Evolutionary conservation across 352 stramenopile genomes (phyloP), one percentile per base, ranked within the genome.

Genomic region (Phytophthora cajani): DNA sequence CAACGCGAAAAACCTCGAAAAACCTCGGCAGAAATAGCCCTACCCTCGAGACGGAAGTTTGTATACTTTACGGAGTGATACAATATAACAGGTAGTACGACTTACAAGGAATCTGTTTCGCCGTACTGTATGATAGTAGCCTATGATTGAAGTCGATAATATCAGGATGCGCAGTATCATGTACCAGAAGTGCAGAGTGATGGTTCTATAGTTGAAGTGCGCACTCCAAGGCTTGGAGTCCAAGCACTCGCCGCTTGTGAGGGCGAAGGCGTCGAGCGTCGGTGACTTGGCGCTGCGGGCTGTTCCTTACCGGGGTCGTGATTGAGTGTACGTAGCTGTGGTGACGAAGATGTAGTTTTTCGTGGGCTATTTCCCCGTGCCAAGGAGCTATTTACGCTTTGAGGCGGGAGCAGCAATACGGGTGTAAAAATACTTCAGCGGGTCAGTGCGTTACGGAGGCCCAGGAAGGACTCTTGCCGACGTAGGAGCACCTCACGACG

Each of bases 1-100:
- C 74, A 81, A 75, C 40, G 9, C 16, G 50, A 65, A 78, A 75
- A 78, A 78, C 71, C 71, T 78, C 49, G 62, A 63, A 65, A 79
- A 76, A 73, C 54, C 62, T 75, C 57, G 30, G n/a, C 21, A 9
- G 11, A 16, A 8, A 32, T 32, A 50, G 9, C 42, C 66, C 66
- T 69, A 69, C 6, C 52, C 59, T 3, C 51, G 21, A 6, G n/a
- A 61, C 14, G 7, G 44, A 19, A 44, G 1, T 58, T 9, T 32
- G 0, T 4, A 67, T 58, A 25, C 2, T 16, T 36, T 33, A 54
- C 1, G 14, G 19, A 40, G 50, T 6, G 17, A 46, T 46, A 1
- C 10, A 46, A 7, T 14, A 21, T 49, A 19, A 49, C 42, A 49
- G 17, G 17, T 49, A 14, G 10, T 17, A 17, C 11, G 14, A 7